Evolutionary conservation across 164 flowering plant genomes (phyloP), one percentile per base, ranked within the genome.

Genomic region (grape (Vitis vinifera)): DNA sequence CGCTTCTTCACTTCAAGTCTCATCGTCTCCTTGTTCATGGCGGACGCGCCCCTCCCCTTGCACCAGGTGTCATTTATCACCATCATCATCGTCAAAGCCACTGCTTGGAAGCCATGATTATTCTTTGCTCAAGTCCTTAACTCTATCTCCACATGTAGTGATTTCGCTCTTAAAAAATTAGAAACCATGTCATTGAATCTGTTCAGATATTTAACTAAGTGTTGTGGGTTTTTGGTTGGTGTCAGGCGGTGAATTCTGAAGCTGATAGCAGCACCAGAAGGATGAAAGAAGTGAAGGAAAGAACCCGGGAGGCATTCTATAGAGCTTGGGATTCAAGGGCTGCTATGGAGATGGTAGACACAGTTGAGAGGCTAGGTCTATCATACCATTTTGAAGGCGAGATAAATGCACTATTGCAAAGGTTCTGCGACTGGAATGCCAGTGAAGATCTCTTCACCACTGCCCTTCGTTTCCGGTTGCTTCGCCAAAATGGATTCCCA

Each of bases 381-480:
- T 62, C 37, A 19, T 55, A 63, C 62, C 68, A 71, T 63, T 71
- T 71, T 48, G 68, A 63, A 8, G 73, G 63, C 14, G 68, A 71
- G 47, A 63, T 63, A 37, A 49, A 31, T 8, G 48, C 1, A 13
- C 9, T 55, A 17, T 2, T 71, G 55, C 48, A 63, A 53, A 10
- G 44, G 9, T 44, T 56, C 10, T 31, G 23, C 3, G 10, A 10
- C 2, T 0, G 19, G 9, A 23, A 19, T 8, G 10, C 30, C 16
- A 19, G n/a, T 47, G 27, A 71, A 6, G 68, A 63, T 27, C 67
- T 71, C 44, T 71, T 56, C 53, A 8, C 9, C 27, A 55, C 56
- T 27, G 47, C 73, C 1, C 73, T 62, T 53, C 73, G 15, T 17
- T 62, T 62, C 17, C 31, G 73, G 9, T 53, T 70, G 14, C 67